Evolutionary conservation across 495 filamentous ascomycete species (phyloP).

Genomic region (Aspergillus sclerotioniger): DNA sequence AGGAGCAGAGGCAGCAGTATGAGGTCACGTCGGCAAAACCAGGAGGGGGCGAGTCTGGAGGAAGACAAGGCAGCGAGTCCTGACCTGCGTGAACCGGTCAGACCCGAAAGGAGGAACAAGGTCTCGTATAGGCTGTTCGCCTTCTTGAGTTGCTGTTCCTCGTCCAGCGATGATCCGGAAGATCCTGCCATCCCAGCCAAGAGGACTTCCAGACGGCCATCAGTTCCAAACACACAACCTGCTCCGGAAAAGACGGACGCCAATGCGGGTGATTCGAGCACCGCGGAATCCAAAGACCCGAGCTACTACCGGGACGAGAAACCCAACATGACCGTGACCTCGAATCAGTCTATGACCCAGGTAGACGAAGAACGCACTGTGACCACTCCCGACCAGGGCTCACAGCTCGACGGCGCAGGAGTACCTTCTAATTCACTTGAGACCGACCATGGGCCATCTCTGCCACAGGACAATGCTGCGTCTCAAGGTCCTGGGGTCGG

Average conservation of each 20-base stretch:
- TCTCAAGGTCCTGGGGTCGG: neutral
- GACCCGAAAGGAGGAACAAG: slow-evolving; percentile 61
- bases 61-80: slow-evolving; percentile 31
- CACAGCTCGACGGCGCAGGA: slow-evolving; percentile 28
- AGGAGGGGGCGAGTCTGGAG: slow-evolving; percentile 41
- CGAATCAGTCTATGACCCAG: slow-evolving; percentile 32
- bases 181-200: slow-evolving; percentile 64
- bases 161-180: slow-evolving; percentile 59
- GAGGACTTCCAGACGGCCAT: slow-evolving; percentile 57
- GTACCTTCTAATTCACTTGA: slow-evolving; percentile 18
- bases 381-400: slow-evolving; percentile 16
- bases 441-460: slow-evolving; percentile 5
- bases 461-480: slow-evolving; percentile 13
- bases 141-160: slow-evolving; percentile 78
- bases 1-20: slow-evolving; percentile 67
- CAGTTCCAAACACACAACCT: slow-evolving; percentile 52
- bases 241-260: slow-evolving; percentile 52
- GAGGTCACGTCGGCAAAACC: slow-evolving; percentile 47
- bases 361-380: slow-evolving; percentile 32
- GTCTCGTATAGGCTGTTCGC: slow-evolving; percentile 56
- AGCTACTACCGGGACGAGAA: slow-evolving; percentile 52
- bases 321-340: slow-evolving; percentile 33
- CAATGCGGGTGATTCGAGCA: slow-evolving; percentile 51
- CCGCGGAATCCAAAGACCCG: slow-evolving; percentile 55
- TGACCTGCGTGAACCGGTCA: slow-evolving; percentile 37